Percentiles rank a stretch among this genome's conserved stretches.
Conservation (phyloP, 148 eudicot species). For the Amaranthus hypochondriacus region DNA sequence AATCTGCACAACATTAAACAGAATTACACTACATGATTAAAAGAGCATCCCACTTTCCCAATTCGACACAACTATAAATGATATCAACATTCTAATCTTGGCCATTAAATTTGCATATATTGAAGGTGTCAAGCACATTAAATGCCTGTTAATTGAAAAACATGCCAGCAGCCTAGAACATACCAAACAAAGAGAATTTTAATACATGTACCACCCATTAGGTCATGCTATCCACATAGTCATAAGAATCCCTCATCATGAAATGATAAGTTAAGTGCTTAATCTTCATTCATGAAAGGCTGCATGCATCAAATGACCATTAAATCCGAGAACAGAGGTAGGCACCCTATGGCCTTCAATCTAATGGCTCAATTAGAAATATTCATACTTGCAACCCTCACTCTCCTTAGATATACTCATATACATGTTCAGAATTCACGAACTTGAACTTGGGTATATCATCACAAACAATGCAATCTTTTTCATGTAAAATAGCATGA, state of each 20-base stretch:
- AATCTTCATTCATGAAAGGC: background rate
- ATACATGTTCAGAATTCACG: background rate
- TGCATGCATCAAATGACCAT: background rate
- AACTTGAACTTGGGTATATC: background rate
- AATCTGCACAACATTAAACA: conserved; percentile 46
- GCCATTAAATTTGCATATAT: background rate
- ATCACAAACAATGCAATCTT: too few species aligned
- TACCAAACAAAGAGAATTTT: background rate
- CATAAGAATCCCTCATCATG: background rate
- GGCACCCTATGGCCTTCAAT: background rate
- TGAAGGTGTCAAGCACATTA: background rate
- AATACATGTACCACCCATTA: background rate
- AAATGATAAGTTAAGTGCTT: background rate
- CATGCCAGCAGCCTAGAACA: background rate
- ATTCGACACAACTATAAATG: background rate
- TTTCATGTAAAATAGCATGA: background rate
- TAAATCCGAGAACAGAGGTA: too few species aligned
- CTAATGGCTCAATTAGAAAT: background rate
- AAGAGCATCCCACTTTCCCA: background rate
- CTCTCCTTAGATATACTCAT: background rate
- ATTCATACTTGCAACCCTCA: background rate
- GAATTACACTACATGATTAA: background rate
- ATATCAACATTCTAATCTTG: background rate
- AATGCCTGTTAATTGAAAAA: background rate
- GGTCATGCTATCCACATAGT: background rate